Percentiles rank a stretch among this genome's conserved stretches.
phyloP scores from a whole-genome alignment of 2,329 filamentous ascomycete genomes.

The Phialemonium atrogriseum region DNA sequence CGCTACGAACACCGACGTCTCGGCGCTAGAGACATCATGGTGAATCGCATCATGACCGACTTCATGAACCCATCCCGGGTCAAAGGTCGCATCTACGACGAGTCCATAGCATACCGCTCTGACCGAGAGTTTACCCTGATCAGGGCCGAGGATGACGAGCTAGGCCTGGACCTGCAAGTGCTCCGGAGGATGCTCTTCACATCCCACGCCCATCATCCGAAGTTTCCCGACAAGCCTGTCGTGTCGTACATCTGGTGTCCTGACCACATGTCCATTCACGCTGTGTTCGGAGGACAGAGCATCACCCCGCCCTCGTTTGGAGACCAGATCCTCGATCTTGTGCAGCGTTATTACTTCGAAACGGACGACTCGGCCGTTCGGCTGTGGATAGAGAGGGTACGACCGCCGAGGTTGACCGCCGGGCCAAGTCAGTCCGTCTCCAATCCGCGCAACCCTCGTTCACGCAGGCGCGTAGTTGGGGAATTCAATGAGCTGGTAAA shows the following conservation, averaged over 20 bases:
- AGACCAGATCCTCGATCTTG: conserved; percentile 12
- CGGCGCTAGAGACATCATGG: conserved; percentile 20
- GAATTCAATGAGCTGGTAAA: background rate
- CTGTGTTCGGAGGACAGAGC: background rate
- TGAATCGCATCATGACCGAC: conserved; percentile 22
- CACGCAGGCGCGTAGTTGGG: conserved; percentile 1
- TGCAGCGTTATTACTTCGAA: conserved; percentile 16
- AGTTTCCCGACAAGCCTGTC: background rate
- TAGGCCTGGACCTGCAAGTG: conserved; percentile 19
- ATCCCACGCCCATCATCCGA: conserved; percentile 4
- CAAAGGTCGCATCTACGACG: conserved; percentile 8
- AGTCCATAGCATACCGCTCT: background rate
- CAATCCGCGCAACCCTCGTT: too few species aligned
- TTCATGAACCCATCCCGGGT: conserved; percentile 15
- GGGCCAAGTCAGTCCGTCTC: too few species aligned
- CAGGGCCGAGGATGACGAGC: conserved; percentile 12
- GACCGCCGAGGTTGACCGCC: conserved; percentile 1
- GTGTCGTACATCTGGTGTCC: background rate
- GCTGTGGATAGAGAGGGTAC: conserved; percentile 10
- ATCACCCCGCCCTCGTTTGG: conserved; percentile 4
- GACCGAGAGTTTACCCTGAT: conserved; percentile 10
- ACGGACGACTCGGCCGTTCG: conserved; percentile 10
- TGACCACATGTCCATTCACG: background rate
- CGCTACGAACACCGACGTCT: conserved; percentile 24
- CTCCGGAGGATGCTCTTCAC: conserved; percentile 18